phyloP scores from a whole-genome alignment of 106 monocot genomes.

The Xerophyta viscosa region DNA sequence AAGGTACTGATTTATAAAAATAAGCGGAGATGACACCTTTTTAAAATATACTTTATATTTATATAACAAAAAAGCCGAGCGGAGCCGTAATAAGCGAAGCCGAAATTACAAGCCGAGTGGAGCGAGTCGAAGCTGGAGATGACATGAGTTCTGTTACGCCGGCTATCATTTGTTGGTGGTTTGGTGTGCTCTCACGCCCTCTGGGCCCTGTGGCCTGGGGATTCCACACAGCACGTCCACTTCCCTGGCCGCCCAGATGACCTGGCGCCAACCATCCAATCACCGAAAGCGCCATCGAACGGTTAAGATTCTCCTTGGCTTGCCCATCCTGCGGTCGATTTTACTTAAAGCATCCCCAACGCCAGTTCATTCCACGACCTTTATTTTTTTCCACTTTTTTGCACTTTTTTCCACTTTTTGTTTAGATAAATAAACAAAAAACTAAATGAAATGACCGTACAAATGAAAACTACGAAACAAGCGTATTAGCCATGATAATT shows the following conservation, averaged over 20 bases:
- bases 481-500: too few species aligned
- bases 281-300: background rate
- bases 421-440: too few species aligned
- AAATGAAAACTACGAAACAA: too few species aligned
- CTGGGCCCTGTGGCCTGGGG: too few species aligned
- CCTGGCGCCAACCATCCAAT: background rate
- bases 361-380: background rate
- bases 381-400: background rate
- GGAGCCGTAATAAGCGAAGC: background rate
- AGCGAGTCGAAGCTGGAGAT: background rate
- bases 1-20: too few species aligned
- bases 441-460: too few species aligned
- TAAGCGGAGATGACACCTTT: too few species aligned
- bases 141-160: background rate
- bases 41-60: too few species aligned
- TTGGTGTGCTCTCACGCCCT: background rate
- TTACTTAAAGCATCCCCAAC: background rate
- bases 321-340: background rate
- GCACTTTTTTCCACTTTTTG: background rate
- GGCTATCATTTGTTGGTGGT: background rate
- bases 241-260: background rate
- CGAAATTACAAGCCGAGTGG: too few species aligned
- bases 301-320: background rate
- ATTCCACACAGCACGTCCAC: background rate
- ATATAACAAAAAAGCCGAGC: background rate